Evolutionary conservation across 2,329 filamentous ascomycete genomes (phyloP).

Genomic region (Pseudocercospora macadamiae): DNA sequence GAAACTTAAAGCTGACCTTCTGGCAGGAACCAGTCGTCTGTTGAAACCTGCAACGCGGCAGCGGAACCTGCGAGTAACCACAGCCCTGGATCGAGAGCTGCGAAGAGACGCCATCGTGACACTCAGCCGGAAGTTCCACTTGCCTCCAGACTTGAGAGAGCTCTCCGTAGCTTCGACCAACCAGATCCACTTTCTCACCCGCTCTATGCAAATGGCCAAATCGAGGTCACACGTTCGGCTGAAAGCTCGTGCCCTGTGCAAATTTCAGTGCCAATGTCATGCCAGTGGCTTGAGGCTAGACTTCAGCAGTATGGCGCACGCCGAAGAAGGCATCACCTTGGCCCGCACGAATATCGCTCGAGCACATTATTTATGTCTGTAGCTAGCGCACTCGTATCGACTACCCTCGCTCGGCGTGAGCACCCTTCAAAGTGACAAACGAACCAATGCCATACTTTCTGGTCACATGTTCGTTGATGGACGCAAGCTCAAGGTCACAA

Average conservation of each 20-base stretch:
- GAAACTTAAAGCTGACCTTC: conserved; percentile 9
- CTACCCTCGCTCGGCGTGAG: no score
- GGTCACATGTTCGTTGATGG: no score
- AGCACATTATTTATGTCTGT: neutral
- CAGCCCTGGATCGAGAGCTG: conserved; percentile 6
- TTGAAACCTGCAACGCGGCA: conserved; percentile 3
- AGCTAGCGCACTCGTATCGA: neutral
- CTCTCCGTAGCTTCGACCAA: conserved; percentile 4
- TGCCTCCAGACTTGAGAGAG: neutral
- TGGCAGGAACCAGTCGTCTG: neutral
- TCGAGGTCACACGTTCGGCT: neutral
- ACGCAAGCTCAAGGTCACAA: no score
- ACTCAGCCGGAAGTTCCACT: neutral
- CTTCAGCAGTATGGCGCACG: neutral
- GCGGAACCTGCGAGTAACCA: conserved; percentile 8
- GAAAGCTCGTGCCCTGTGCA: neutral
- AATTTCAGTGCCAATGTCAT: neutral
- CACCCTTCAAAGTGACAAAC: no score
- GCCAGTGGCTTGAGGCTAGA: neutral
- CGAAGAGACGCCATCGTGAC: conserved; percentile 15
- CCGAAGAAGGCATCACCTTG: neutral
- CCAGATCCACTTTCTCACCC: neutral
- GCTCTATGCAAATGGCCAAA: neutral
- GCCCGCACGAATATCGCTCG: neutral
- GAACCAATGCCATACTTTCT: no score